A percentile compares a stretch with the other conserved stretches of the same genome.
Conservation (phyloP, 176 grass and related monocot species). For the Oryza nivara region DNA sequence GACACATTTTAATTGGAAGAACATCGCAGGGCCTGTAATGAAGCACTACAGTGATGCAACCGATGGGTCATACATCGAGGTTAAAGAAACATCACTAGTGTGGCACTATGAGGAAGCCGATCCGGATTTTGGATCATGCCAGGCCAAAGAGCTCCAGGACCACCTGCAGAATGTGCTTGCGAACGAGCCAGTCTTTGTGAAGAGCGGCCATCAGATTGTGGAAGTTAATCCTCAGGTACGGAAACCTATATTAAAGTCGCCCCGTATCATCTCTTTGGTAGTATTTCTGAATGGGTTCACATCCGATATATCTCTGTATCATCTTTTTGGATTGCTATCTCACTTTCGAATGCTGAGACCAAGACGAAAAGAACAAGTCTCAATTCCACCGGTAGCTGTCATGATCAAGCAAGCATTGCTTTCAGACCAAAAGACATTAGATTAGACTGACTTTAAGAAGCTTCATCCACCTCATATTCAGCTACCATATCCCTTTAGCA, state of each 20-base stretch:
- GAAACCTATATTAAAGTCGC: conserved; percentile 11
- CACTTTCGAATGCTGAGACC: conserved; percentile 22
- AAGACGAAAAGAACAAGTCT: conserved; percentile 21
- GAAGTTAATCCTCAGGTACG: conserved; percentile 65
- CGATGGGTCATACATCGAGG: conserved; percentile 54
- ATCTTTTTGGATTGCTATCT: neutral
- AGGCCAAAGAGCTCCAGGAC: conserved; percentile 66
- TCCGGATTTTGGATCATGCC: conserved; percentile 63
- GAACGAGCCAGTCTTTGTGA: conserved; percentile 63
- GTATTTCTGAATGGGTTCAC: neutral
- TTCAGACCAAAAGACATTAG: conserved; percentile 48
- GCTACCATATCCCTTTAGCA: conserved; percentile 45
- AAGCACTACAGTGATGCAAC: conserved; percentile 53
- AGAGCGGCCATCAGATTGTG: conserved; percentile 62
- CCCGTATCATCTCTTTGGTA: conserved; percentile 14
- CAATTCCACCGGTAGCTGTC: conserved; percentile 40
- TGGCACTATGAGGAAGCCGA: conserved; percentile 72
- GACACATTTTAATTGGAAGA: conserved; percentile 53
- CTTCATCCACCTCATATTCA: conserved; percentile 45
- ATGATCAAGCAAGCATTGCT: conserved; percentile 42
- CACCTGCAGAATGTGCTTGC: conserved; percentile 60
- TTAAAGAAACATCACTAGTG: conserved; percentile 67
- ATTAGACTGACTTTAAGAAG: conserved; percentile 54
- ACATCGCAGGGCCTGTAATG: conserved; percentile 50
- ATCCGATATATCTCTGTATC: conserved; percentile 13